Base-by-base conservation (phyloP, 2,329 filamentous ascomycete species). In the Ceratocystis destructans region DNA sequence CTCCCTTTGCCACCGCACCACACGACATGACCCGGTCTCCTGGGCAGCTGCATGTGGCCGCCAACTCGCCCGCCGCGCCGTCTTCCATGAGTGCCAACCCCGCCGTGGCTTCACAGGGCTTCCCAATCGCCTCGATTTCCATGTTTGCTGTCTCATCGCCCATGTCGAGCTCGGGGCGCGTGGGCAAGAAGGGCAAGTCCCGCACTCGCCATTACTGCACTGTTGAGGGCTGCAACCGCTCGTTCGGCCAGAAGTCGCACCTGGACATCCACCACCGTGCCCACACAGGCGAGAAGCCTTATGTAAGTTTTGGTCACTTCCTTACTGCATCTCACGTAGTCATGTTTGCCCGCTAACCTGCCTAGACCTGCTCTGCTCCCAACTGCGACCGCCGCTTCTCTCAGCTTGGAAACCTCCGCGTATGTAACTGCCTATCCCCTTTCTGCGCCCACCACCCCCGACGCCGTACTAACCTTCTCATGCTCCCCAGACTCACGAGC, bases 221-320 rank as follows among this genome's bases (percentile, higher is more conserved):
- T 22, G 80, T 90, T 48, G 82, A 85, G 6, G 83, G 83, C 50
- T 97, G 93, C 75, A 79, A 81, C 71, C 95, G 94, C 78, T 85
- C 82, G 69, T 97, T 96, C 75, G 85, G 84, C 68, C 93, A 97
- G 73, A 96, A 93, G 77, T 96, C 92, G 1, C 93, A 97, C 71
- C 81, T 96, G 10, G 88, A 94, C 69, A 96, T 95, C 62, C 94
- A 99, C 74, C 86, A 84, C 59, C 83, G 92, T 70, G 87, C 88
- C 3, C 94, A 99, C 75, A 96, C 90, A 1, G 94, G 94, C 17
- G 85, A 88, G 65, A 94, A 91, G 74, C 93, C 93, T 68, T 96
- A 93, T 74, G 88, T 96, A 78, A 80, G 89, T 67, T 3, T 2
- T 1, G 20, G 37, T 15, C 22, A 2, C n/a, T 45, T 45, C 53